Percentiles rank a stretch among this genome's conserved stretches.
Conservation (phyloP, 345 rosid species). For the Viola odorata region DNA sequence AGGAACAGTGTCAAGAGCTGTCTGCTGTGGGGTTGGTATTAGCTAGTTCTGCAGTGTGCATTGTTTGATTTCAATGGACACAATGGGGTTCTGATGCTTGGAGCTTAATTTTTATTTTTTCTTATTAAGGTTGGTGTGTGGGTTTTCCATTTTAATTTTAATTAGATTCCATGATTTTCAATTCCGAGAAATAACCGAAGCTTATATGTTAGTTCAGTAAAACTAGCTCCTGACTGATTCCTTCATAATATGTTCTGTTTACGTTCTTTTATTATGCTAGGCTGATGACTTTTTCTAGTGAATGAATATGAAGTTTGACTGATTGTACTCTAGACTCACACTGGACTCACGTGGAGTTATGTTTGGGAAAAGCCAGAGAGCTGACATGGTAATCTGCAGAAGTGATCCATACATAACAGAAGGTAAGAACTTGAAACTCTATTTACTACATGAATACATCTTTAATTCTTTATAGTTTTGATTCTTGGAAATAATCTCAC, state of each 20-base stretch:
- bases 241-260: not conserved
- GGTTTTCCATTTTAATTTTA: no score
- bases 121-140: no score
- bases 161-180: no score
- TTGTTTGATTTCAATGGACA: no score
- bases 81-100: no score
- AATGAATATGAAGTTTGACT: constrained; percentile 90
- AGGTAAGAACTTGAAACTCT: constrained; percentile 47
- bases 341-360: constrained; percentile 85
- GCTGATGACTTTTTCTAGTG: constrained; percentile 50
- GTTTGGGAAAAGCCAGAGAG: constrained; percentile 69
- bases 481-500: not conserved
- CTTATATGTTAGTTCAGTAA: not conserved
- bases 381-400: constrained; percentile 66
- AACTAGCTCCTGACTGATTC: not conserved
- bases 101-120: no score
- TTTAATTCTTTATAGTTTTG: not conserved
- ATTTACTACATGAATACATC: not conserved
- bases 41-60: no score
- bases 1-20: no score
- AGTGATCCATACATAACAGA: constrained; percentile 50
- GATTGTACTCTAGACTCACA: constrained; percentile 72
- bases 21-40: no score
- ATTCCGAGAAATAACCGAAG: not conserved
- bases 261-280: constrained; percentile 25